Percentiles rank a stretch among this genome's conserved stretches.
phyloP scores from a whole-genome alignment of 352 stramenopile genomes.

The Thalassiosira exigua region DNA sequence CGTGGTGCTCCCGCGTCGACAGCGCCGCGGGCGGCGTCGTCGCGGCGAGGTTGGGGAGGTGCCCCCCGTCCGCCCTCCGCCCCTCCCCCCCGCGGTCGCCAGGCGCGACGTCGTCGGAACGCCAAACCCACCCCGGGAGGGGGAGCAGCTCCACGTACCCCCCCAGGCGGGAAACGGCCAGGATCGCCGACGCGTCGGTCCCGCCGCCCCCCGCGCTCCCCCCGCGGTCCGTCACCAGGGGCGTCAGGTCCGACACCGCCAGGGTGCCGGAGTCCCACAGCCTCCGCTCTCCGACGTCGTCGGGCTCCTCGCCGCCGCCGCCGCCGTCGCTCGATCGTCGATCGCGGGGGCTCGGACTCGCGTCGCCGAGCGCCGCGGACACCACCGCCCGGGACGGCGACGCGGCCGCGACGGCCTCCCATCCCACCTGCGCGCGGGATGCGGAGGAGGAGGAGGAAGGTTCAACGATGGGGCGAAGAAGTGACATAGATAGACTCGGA shows the following conservation, averaged over 20 bases:
- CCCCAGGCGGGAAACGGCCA: slow-evolving; percentile 76
- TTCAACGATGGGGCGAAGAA: too few relatives aligned
- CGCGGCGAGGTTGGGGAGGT: slow-evolving; percentile 35
- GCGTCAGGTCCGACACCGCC: slow-evolving; percentile 44
- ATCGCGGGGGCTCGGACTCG: slow-evolving; percentile 24
- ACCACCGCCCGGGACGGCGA: slow-evolving; percentile 51
- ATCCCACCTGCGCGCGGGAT: slow-evolving; percentile 37
- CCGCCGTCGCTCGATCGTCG: background rate
- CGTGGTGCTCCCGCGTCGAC: slow-evolving; percentile 63
- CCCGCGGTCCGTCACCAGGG: slow-evolving; percentile 23
- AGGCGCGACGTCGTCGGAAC: slow-evolving; percentile 29
- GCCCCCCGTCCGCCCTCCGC: background rate
- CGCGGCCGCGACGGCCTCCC: slow-evolving; percentile 61
- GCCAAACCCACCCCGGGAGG: slow-evolving; percentile 68
- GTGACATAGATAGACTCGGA: too few relatives aligned
- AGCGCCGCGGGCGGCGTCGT: slow-evolving; percentile 48
- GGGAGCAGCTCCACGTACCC: slow-evolving; percentile 79
- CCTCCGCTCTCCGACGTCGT: background rate
- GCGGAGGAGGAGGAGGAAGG: background rate
- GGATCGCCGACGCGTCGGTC: slow-evolving; percentile 11
- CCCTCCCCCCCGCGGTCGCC: too few relatives aligned
- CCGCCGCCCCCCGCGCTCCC: background rate
- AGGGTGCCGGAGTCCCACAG: slow-evolving; percentile 44
- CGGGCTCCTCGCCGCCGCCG: background rate
- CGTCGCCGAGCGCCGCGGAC: slow-evolving; percentile 39